Evolutionary conservation across 345 rosid genomes (phyloP).

Genomic region (Lumnitzera racemosa): DNA sequence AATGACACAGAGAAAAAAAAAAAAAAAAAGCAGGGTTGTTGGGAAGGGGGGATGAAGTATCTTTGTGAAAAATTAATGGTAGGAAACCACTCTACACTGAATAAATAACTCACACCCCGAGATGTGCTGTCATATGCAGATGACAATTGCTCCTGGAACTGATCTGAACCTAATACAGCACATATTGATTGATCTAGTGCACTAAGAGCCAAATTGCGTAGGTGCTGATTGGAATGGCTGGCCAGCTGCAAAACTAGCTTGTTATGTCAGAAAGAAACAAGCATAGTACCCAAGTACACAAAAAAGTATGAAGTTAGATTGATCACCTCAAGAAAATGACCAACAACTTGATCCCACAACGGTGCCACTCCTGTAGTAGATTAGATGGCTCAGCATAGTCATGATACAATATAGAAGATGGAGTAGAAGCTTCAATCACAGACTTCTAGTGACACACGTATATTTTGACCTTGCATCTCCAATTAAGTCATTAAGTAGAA

Average conservation of each 20-base stretch:
- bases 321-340: conserved; percentile 87
- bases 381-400: conserved; percentile 1
- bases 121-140: conserved; percentile 29
- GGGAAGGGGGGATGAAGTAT: background rate
- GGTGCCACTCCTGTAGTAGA: conserved; percentile 68
- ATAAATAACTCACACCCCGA: conserved; percentile 50
- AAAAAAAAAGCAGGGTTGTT: background rate
- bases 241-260: conserved; percentile 69
- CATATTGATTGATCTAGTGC: conserved; percentile 90
- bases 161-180: conserved; percentile 87
- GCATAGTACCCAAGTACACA: conserved; percentile 11
- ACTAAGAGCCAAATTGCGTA: conserved; percentile 85
- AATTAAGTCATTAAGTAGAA: too few relatives aligned
- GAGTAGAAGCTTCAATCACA: background rate
- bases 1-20: conserved; percentile 8
- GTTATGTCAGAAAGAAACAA: conserved; percentile 20
- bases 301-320: conserved; percentile 9
- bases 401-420: background rate
- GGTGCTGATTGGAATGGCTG: conserved; percentile 64
- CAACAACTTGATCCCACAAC: conserved; percentile 89
- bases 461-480: too few relatives aligned
- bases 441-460: background rate
- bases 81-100: background rate
- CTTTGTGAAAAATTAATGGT: background rate
- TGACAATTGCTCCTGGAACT: conserved; percentile 46